Percentiles rank a stretch among this genome's conserved stretches.
phyloP scores from a whole-genome alignment of 345 rosid species.

The Linum usitatissimum region DNA sequence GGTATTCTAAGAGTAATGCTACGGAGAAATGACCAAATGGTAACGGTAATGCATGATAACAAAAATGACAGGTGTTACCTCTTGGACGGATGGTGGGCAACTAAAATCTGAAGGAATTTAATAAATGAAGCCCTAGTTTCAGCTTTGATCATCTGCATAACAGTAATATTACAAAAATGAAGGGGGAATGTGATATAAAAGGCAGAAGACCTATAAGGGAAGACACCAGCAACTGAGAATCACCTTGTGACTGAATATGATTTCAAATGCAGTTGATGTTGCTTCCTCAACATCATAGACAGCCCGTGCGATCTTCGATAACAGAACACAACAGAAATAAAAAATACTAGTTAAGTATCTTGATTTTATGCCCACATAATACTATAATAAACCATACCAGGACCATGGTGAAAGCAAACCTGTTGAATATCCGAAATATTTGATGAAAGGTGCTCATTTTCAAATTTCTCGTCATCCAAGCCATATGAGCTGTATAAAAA shows the following conservation, averaged over 20 bases:
- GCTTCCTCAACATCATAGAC: conserved; percentile 90
- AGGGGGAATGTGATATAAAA: conserved; percentile 9
- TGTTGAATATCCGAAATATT: conserved; percentile 66
- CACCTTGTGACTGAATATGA: conserved; percentile 70
- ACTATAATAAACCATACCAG: conserved; percentile 9
- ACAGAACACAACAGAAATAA: conserved; percentile 15
- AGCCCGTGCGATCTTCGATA: conserved; percentile 69
- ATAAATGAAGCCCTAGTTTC: conserved; percentile 66
- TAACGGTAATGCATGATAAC: conserved; percentile 5
- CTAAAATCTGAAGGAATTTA: conserved; percentile 79
- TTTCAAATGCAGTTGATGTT: conserved; percentile 66
- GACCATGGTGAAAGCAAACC: conserved; percentile 36
- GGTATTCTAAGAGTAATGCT: conserved; percentile 22
- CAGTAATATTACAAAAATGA: conserved; percentile 9
- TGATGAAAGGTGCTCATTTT: conserved; percentile 54
- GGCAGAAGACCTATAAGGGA: background rate
- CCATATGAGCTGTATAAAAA: conserved; percentile 50
- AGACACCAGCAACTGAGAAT: background rate
- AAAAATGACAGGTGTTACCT: conserved; percentile 32
- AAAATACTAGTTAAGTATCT: conserved; percentile 6
- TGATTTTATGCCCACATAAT: background rate
- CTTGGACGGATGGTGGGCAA: conserved; percentile 88
- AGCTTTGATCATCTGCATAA: conserved; percentile 64
- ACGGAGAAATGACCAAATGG: conserved; percentile 19
- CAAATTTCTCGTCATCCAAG: conserved; percentile 71